Conservation (phyloP, 345 rosid genomes). For the Lepidium sativum region DNA sequence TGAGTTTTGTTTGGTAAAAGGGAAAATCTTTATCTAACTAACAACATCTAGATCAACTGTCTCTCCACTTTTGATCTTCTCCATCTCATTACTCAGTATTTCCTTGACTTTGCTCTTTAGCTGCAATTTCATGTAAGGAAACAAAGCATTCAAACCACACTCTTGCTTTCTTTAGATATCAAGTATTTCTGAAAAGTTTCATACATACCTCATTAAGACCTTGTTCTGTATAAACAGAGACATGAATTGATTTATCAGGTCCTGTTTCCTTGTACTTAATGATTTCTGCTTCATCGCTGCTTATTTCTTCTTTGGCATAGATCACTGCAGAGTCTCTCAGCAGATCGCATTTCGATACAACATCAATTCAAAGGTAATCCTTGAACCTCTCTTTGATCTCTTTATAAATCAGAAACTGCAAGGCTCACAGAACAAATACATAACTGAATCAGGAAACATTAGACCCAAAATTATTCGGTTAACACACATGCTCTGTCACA, state of each 20-base stretch:
- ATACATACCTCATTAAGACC: slow-evolving; percentile 71
- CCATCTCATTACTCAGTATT: slow-evolving; percentile 47
- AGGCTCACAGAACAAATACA: slow-evolving; percentile 1
- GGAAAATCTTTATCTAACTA: neutral
- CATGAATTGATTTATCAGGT: slow-evolving; percentile 60
- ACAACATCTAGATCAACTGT: slow-evolving; percentile 1
- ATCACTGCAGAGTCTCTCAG: slow-evolving; percentile 48
- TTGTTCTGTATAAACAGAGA: slow-evolving; percentile 57
- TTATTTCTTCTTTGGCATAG: slow-evolving; percentile 47
- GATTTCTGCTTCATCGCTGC: slow-evolving; percentile 41
- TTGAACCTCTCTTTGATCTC: slow-evolving; percentile 67
- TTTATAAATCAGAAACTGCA: slow-evolving; percentile 73
- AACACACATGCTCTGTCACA: neutral
- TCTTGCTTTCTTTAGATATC: neutral
- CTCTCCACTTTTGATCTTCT: slow-evolving; percentile 34
- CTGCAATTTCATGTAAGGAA: slow-evolving; percentile 32
- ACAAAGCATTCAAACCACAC: slow-evolving; percentile 1
- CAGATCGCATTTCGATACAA: slow-evolving; percentile 79
- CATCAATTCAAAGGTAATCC: slow-evolving; percentile 78
- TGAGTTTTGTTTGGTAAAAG: neutral
- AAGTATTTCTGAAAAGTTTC: neutral
- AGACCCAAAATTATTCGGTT: neutral
- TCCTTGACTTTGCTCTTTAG: slow-evolving; percentile 49
- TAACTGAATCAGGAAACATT: neutral
- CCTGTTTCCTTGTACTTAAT: slow-evolving; percentile 53